A percentile compares a stretch with the other conserved stretches of the same genome.
Evolutionary conservation across 2,329 filamentous ascomycete species (phyloP).

Genomic region (Malbranchea cinnamomea): DNA sequence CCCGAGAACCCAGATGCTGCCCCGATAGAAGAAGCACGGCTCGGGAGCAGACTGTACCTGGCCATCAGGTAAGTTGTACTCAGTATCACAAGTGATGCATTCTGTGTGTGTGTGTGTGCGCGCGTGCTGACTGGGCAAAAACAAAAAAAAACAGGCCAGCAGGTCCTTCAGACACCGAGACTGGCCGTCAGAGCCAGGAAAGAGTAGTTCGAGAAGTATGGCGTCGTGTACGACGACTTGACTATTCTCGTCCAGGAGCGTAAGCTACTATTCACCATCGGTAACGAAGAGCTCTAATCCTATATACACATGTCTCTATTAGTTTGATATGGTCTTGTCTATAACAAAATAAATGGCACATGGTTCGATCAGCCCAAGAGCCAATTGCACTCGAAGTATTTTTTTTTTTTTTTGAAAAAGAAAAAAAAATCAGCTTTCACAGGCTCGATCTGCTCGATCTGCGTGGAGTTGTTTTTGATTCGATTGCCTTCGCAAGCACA

Average conservation of each 20-base stretch:
- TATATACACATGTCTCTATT: no score
- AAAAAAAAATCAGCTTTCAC: constrained; percentile 9
- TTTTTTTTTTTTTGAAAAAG: no score
- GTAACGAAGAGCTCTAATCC: no score
- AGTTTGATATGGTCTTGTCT: no score
- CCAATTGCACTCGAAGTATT: no score
- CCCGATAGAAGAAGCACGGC: constrained; percentile 41
- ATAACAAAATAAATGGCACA: no score
- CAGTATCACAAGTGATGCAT: constrained; percentile 1
- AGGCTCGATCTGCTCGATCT: constrained; percentile 18
- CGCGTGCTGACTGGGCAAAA: no score
- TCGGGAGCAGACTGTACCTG: constrained; percentile 57
- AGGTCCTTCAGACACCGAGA: constrained; percentile 45
- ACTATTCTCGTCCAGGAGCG: constrained; percentile 51
- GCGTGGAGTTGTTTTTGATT: constrained; percentile 10
- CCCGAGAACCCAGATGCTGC: constrained; percentile 42
- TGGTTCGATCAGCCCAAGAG: no score
- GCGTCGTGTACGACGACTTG: constrained; percentile 49
- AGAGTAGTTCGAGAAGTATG: constrained; percentile 58
- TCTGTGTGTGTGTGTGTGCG: constrained; percentile 5
- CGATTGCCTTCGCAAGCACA: constrained; percentile 24
- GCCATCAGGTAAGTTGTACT: constrained; percentile 43
- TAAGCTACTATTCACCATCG: no score
- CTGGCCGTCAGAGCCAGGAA: constrained; percentile 52
- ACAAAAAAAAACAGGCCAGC: constrained; percentile 46